phyloP scores from a whole-genome alignment of 139 green algal genomes.

The Yamagishiella unicocca region DNA sequence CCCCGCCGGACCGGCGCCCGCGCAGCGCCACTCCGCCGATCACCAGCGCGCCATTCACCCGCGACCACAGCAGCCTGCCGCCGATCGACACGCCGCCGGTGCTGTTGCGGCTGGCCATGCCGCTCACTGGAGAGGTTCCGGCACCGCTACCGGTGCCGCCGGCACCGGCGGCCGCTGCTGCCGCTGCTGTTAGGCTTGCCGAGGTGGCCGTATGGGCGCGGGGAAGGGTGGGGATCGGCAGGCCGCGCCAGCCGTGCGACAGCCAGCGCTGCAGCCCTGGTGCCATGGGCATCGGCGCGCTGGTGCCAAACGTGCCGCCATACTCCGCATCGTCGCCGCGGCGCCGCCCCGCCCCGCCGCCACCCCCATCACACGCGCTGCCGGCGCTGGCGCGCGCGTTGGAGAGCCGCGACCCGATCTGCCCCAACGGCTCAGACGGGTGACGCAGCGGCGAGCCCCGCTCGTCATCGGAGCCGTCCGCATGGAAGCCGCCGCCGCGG shows the following conservation, averaged over 20 bases:
- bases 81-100: neutral
- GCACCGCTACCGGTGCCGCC: neutral
- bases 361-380: neutral
- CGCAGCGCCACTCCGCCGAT: no score
- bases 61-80: neutral
- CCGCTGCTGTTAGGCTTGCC: neutral
- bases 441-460: neutral
- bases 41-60: neutral
- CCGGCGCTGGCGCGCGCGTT: neutral
- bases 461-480: conserved; percentile 9
- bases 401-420: neutral
- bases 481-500: no score
- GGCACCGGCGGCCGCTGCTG: no score
- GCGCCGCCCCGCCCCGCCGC: neutral
- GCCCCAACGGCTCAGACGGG: neutral
- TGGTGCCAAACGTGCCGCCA: neutral
- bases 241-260: conserved; percentile 20
- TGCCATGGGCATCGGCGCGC: neutral
- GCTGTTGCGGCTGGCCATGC: neutral
- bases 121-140: no score
- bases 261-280: conserved; percentile 17
- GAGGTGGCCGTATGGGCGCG: neutral
- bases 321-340: neutral
- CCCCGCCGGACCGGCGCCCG: neutral
- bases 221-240: neutral